A percentile compares a stretch with the other conserved stretches of the same genome.
These are phyloP conservation scores for Hemileccinum impolitum DNA, from an alignment of 768 basidiomycete species.

Conservation along the genomic window DNA sequence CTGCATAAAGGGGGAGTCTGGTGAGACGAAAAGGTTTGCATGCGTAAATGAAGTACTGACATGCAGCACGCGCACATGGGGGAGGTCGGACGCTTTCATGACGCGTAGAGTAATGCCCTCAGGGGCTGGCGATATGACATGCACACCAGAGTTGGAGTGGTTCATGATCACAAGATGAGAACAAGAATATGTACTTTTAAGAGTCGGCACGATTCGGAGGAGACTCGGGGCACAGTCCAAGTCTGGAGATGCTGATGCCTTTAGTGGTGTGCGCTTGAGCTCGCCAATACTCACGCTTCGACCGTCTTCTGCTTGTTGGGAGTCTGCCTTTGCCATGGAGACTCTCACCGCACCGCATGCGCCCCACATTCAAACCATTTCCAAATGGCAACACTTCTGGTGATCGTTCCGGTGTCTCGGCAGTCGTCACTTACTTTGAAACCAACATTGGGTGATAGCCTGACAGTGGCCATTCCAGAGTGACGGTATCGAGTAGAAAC, in stretches of 20 bases:
- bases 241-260: too few species aligned
- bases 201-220: conserved; percentile 21
- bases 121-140: not conserved
- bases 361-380: too few species aligned
- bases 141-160: not conserved
- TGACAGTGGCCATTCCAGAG: not conserved
- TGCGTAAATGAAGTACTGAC: conserved; percentile 10
- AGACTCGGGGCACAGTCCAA: not conserved
- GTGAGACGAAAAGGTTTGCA: conserved; percentile 2
- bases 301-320: too few species aligned
- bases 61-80: conserved; percentile 25
- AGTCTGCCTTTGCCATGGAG: too few species aligned
- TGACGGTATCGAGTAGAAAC: not conserved
- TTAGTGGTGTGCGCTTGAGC: too few species aligned
- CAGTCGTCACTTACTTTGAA: not conserved
- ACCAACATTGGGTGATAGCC: not conserved
- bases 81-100: conserved; percentile 30
- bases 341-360: not conserved
- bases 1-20: conserved; percentile 5
- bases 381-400: too few species aligned
- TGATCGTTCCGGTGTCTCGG: too few species aligned
- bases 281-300: too few species aligned
- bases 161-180: conserved; percentile 7
- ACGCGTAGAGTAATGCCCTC: conserved; percentile 18
- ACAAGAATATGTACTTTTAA: not conserved